Conservation (phyloP, 106 monocot genomes). For the Acorus gramineus region DNA sequence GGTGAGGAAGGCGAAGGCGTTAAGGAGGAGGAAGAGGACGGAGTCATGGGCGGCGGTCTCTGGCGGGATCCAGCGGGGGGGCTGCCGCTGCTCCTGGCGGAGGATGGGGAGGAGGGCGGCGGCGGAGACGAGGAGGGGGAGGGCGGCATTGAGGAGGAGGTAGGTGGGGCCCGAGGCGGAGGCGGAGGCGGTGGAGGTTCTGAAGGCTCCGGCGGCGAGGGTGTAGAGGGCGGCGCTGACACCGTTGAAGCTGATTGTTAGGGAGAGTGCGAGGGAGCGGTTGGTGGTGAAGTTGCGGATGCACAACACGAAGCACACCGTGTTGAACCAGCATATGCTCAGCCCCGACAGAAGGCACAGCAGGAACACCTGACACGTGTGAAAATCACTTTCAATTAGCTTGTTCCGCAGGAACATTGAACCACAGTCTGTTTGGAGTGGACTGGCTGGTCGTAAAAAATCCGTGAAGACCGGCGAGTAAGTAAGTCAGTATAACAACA, state of each 20-base stretch:
- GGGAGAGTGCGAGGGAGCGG: conserved; percentile 31
- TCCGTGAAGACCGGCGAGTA: too few relatives aligned
- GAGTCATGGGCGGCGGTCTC: not conserved
- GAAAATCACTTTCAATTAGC: too few relatives aligned
- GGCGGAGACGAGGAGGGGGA: conserved; percentile 30
- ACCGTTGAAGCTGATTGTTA: conserved; percentile 65
- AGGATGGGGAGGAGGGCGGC: conserved; percentile 22
- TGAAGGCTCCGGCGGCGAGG: conserved; percentile 24
- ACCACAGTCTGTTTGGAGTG: too few relatives aligned
- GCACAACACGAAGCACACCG: conserved; percentile 57
- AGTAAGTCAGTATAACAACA: too few relatives aligned
- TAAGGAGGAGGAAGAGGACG: too few relatives aligned
- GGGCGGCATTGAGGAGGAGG: conserved; percentile 54
- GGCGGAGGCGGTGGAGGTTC: not conserved
- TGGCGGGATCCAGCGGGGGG: not conserved
- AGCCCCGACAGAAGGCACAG: conserved; percentile 56
- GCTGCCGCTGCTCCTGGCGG: not conserved
- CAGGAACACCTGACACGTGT: conserved; percentile 37
- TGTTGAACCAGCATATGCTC: conserved; percentile 90
- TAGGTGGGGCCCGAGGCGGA: conserved; percentile 25
- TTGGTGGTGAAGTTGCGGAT: conserved; percentile 49
- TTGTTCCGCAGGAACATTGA: too few relatives aligned
- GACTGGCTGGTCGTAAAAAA: too few relatives aligned
- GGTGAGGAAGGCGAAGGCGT: too few relatives aligned
- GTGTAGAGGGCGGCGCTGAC: conserved; percentile 67